Evolutionary conservation across 2,329 filamentous ascomycete species (phyloP).

Genomic region (Sarocladium oryzae): DNA sequence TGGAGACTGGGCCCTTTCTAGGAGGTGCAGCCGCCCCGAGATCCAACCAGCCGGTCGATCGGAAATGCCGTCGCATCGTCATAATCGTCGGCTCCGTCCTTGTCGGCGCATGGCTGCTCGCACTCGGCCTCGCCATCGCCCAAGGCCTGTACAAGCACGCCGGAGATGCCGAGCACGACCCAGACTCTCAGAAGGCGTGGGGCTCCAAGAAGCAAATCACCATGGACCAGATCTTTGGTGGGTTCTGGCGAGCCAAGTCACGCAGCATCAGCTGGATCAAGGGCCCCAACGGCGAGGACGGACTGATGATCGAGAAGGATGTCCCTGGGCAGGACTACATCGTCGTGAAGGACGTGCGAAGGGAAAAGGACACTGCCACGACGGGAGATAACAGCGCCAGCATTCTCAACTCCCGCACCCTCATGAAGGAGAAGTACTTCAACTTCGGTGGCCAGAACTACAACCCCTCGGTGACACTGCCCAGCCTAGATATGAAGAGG

Average conservation of each 20-base stretch:
- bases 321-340: conserved; percentile 64
- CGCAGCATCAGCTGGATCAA: conserved; percentile 72
- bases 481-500: conserved; percentile 78
- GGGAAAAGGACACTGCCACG: conserved; percentile 2
- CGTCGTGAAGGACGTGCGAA: conserved; percentile 76
- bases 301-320: conserved; percentile 70
- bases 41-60: conserved; percentile 54
- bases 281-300: conserved; percentile 71
- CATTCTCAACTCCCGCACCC: conserved; percentile 49
- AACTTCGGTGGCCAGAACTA: conserved; percentile 49
- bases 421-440: conserved; percentile 69
- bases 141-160: conserved; percentile 60
- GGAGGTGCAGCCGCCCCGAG: conserved; percentile 26
- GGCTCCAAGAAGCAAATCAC: conserved; percentile 68
- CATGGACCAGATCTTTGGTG: conserved; percentile 61
- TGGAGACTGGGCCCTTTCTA: conserved; percentile 50
- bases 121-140: conserved; percentile 60
- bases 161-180: conserved; percentile 59
- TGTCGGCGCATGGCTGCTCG: conserved; percentile 60
- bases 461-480: conserved; percentile 56
- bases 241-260: conserved; percentile 56
- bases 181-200: conserved; percentile 50
- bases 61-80: conserved; percentile 54
- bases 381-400: conserved; percentile 23
- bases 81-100: conserved; percentile 56